A percentile compares a stretch with the other conserved stretches of the same genome.
phyloP scores from a whole-genome alignment of 225 moss, liverwort and hornwort species.

The Antitrichia curtipendula region DNA sequence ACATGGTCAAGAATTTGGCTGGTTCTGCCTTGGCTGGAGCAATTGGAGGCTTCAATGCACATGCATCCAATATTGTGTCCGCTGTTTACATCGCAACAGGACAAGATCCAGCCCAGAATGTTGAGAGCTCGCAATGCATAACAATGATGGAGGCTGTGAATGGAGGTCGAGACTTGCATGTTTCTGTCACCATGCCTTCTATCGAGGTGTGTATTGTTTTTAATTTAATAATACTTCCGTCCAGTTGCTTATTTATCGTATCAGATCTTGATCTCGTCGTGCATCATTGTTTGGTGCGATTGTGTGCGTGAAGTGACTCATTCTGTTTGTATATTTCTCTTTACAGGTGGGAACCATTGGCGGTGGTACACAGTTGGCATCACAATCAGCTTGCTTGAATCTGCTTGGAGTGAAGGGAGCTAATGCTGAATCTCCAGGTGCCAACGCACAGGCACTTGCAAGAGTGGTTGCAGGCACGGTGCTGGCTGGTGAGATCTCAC shows the following conservation, averaged over 20 bases:
- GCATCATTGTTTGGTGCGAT: not conserved
- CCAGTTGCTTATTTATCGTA: not conserved
- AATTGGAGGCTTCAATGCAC: constrained; percentile 55
- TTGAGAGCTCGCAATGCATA: constrained; percentile 62
- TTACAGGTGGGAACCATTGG: constrained; percentile 54
- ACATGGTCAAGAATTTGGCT: constrained; percentile 51
- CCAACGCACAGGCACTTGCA: constrained; percentile 43
- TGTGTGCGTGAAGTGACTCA: not conserved
- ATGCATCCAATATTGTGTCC: constrained; percentile 57
- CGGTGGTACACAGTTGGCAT: constrained; percentile 52
- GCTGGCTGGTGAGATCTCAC: constrained; percentile 54
- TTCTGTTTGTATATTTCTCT: not conserved
- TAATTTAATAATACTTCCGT: not conserved
- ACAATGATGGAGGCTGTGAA: constrained; percentile 71
- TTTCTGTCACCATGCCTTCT: constrained; percentile 63
- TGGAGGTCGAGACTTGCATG: constrained; percentile 46
- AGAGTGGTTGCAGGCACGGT: constrained; percentile 46
- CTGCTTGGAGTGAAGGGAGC: constrained; percentile 54
- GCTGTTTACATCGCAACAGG: constrained; percentile 56
- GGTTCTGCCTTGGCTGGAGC: constrained; percentile 62
- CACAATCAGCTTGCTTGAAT: constrained; percentile 57
- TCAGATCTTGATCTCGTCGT: not conserved
- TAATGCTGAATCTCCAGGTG: constrained; percentile 49
- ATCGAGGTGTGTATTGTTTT: constrained; percentile 27
- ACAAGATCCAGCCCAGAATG: constrained; percentile 58